Evolutionary conservation across 2,329 filamentous ascomycete species (phyloP).

Genomic region (Chrysosporium queenslandicum): DNA sequence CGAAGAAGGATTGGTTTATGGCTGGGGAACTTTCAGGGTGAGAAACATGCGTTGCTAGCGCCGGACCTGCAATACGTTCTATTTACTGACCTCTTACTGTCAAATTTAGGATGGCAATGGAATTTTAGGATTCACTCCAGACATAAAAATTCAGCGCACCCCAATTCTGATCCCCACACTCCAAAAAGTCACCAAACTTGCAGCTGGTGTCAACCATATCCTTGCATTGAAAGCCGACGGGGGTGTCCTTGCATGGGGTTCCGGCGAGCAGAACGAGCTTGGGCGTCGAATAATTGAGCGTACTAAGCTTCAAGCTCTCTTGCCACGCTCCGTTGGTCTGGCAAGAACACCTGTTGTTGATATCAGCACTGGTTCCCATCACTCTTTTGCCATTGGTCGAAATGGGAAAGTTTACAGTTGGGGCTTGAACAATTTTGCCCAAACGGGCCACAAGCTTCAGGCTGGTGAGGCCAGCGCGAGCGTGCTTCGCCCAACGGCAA

Average conservation of each 20-base stretch:
- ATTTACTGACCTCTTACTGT: background rate
- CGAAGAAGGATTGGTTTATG: constrained; percentile 51
- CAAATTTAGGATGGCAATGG: constrained; percentile 50
- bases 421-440: constrained; percentile 80
- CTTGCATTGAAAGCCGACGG: constrained; percentile 50
- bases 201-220: constrained; percentile 49
- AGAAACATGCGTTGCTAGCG: constrained; percentile 23
- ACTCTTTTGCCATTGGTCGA: constrained; percentile 65
- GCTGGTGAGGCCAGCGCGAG: constrained; percentile 60
- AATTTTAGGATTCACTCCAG: constrained; percentile 48
- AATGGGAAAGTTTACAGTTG: constrained; percentile 65
- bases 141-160: constrained; percentile 36
- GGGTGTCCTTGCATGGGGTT: constrained; percentile 55
- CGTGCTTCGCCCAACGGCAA: constrained; percentile 59
- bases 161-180: constrained; percentile 42
- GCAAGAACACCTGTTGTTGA: constrained; percentile 50
- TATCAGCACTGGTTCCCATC: constrained; percentile 64
- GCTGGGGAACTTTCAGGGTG: constrained; percentile 54
- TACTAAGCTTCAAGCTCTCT: constrained; percentile 45
- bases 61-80: background rate
- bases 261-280: constrained; percentile 58
- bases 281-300: constrained; percentile 55
- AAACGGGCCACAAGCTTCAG: constrained; percentile 58
- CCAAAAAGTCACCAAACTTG: constrained; percentile 46
- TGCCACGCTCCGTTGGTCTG: constrained; percentile 49